These are phyloP conservation scores for Aristolochia fimbriata DNA, from an alignment of 164 flowering plant species.

Conservation along the genomic window DNA sequence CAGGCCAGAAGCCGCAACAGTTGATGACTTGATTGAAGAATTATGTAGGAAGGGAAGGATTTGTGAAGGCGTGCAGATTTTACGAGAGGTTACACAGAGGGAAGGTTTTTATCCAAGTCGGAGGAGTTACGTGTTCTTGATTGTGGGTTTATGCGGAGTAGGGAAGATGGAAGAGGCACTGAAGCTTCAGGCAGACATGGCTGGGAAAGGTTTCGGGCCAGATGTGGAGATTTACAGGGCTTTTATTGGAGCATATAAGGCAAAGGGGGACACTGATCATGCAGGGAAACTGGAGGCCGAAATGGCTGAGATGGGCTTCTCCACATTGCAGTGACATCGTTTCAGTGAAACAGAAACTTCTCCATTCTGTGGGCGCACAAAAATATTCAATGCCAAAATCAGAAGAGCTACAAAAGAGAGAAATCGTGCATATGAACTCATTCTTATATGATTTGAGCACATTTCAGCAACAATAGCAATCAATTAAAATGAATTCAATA, in stretches of 20 bases:
- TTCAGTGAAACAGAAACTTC: too few relatives aligned
- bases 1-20: constrained; percentile 34
- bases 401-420: not conserved
- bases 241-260: constrained; percentile 51
- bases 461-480: not conserved
- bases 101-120: constrained; percentile 21
- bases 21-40: constrained; percentile 32
- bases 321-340: too few relatives aligned
- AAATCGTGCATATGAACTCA: not conserved
- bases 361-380: not conserved
- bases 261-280: constrained; percentile 38
- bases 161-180: constrained; percentile 66
- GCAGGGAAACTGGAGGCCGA: constrained; percentile 44
- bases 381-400: not conserved
- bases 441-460: not conserved
- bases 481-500: not conserved
- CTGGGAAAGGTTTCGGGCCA: constrained; percentile 57
- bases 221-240: constrained; percentile 38
- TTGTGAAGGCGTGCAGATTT: constrained; percentile 35
- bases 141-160: constrained; percentile 48
- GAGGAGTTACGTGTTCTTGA: constrained; percentile 38
- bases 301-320: constrained; percentile 21
- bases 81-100: constrained; percentile 22
- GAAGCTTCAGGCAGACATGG: constrained; percentile 75
- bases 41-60: constrained; percentile 34